phyloP scores from a whole-genome alignment of 192 early-diverging fungal species.

The Phycomyces nitens region DNA sequence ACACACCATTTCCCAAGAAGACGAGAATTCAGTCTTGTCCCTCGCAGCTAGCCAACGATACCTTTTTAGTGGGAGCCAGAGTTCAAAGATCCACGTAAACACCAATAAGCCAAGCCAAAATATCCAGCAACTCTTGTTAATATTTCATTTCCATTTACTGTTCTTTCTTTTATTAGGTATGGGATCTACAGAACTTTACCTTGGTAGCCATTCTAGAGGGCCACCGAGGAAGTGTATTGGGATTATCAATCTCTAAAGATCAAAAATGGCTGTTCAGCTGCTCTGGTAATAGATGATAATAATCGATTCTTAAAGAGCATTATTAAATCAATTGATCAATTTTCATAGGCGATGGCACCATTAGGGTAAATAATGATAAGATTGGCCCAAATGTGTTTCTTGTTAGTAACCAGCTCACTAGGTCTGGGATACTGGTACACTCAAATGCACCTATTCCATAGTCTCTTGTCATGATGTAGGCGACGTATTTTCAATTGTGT shows the following conservation, averaged over 20 bases:
- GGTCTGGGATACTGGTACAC: slow-evolving; percentile 62
- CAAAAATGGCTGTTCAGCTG: slow-evolving; percentile 48
- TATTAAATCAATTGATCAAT: slow-evolving; percentile 22
- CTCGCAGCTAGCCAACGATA: slow-evolving; percentile 53
- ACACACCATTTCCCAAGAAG: slow-evolving; percentile 51
- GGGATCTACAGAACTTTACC: slow-evolving; percentile 50
- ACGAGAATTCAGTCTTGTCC: slow-evolving; percentile 56
- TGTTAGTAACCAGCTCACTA: not conserved
- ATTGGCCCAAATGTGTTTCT: not conserved
- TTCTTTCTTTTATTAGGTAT: slow-evolving; percentile 30
- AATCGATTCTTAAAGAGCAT: slow-evolving; percentile 6
- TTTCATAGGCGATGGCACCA: slow-evolving; percentile 63
- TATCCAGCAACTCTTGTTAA: not conserved
- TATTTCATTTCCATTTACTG: not conserved
- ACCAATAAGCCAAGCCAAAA: no score
- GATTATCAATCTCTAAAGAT: slow-evolving; percentile 43
- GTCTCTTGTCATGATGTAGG: slow-evolving; percentile 70
- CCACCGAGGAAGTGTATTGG: slow-evolving; percentile 47
- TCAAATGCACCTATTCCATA: slow-evolving; percentile 59
- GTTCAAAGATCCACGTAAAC: slow-evolving; percentile 57
- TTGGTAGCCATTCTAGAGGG: slow-evolving; percentile 45
- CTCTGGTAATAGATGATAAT: slow-evolving; percentile 41
- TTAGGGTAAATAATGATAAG: slow-evolving; percentile 39
- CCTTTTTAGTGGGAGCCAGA: slow-evolving; percentile 69
- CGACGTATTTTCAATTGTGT: slow-evolving; percentile 64